Conservation (phyloP, 805 yeast species). For the Teunomyces panamensis region DNA sequence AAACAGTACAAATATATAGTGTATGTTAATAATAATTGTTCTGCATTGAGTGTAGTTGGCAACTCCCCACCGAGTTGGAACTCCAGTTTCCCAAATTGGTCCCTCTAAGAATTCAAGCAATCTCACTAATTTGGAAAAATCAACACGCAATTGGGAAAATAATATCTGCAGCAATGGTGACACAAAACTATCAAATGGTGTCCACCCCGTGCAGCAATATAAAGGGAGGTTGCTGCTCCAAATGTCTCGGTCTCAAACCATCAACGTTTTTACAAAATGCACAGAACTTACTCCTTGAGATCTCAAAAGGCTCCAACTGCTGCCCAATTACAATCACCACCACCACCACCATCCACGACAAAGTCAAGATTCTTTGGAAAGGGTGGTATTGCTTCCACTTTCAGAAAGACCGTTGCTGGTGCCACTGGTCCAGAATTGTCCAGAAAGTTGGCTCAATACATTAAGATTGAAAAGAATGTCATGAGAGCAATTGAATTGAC, state of each 20-base stretch:
- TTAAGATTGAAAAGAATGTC: slow-evolving; percentile 79
- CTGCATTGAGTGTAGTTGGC: neutral
- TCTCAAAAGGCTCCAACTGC: slow-evolving; percentile 96
- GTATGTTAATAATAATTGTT: neutral
- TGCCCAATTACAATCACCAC: slow-evolving; percentile 87
- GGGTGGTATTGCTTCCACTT: slow-evolving; percentile 58
- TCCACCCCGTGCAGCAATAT: slow-evolving; percentile 2
- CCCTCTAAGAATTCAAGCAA: slow-evolving; percentile 6
- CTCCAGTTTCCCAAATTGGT: slow-evolving; percentile 1
- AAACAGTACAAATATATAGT: no score
- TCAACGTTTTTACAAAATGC: slow-evolving; percentile 53
- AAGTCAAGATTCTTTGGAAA: slow-evolving; percentile 89
- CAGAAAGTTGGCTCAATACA: slow-evolving; percentile 67
- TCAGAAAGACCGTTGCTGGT: slow-evolving; percentile 74
- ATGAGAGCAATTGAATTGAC: slow-evolving; percentile 75
- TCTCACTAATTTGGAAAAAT: slow-evolving; percentile 8
- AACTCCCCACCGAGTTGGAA: neutral
- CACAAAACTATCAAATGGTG: neutral
- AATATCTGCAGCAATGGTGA: neutral
- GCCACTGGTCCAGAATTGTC: slow-evolving; percentile 78
- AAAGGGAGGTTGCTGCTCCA: slow-evolving; percentile 4
- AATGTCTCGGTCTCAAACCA: neutral
- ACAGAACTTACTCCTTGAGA: slow-evolving; percentile 97
- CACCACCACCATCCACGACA: slow-evolving; percentile 92
- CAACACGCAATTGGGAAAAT: slow-evolving; percentile 1